Percentiles rank a stretch among this genome's conserved stretches.
phyloP scores from a whole-genome alignment of 225 moss, liverwort and hornwort species.

The Physcomitrellopsis africana region DNA sequence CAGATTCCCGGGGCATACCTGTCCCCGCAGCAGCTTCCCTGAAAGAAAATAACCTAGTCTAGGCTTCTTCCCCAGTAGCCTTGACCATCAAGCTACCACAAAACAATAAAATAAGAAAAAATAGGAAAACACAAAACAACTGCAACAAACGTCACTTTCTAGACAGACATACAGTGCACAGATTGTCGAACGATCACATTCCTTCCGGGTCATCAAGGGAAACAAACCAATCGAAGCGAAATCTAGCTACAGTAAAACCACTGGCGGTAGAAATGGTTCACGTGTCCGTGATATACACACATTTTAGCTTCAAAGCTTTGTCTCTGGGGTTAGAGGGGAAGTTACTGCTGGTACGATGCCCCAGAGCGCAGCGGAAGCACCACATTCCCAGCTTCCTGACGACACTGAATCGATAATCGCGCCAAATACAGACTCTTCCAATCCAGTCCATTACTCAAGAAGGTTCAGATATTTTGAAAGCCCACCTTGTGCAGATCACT shows the following conservation, averaged over 20 bases:
- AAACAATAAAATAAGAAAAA: not conserved
- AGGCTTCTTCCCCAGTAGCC: not conserved
- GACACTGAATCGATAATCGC: not conserved
- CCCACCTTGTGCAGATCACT: not conserved
- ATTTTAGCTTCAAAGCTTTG: not conserved
- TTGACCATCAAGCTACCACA: slow-evolving; percentile 29
- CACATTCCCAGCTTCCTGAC: no score
- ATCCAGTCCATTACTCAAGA: not conserved
- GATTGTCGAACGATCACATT: slow-evolving; percentile 6
- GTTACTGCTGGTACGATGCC: not conserved
- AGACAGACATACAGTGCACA: not conserved
- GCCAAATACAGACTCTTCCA: not conserved
- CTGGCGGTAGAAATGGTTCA: slow-evolving; percentile 28
- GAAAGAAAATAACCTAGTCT: not conserved
- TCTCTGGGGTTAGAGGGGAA: not conserved
- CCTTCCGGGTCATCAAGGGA: not conserved
- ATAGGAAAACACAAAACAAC: not conserved
- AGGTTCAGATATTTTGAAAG: slow-evolving; percentile 1
- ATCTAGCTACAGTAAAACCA: not conserved
- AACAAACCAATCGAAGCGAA: not conserved
- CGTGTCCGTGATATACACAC: not conserved
- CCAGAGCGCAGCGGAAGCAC: not conserved
- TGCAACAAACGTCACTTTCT: not conserved
- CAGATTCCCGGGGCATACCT: no score
- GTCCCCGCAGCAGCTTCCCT: not conserved